phyloP scores from a whole-genome alignment of 805 yeast species.

The Monosporozyma solicola region DNA sequence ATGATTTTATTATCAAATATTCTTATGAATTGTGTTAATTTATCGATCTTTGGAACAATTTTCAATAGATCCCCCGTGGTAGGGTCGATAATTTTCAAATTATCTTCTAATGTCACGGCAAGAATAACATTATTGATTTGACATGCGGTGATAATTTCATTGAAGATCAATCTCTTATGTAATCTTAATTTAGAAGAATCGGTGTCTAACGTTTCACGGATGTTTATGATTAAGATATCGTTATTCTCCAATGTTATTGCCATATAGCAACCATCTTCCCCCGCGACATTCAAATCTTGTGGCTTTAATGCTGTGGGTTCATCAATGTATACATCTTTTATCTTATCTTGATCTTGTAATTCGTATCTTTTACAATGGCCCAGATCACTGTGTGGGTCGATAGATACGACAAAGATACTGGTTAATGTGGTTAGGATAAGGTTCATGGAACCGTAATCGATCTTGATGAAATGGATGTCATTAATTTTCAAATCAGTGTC shows the following conservation, averaged over 20 bases:
- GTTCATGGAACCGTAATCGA: slow-evolving; percentile 27
- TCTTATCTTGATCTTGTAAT: slow-evolving; percentile 8
- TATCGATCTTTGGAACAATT: slow-evolving; percentile 26
- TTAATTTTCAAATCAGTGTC: slow-evolving; percentile 5
- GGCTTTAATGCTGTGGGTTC: slow-evolving; percentile 20
- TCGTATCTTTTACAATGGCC: slow-evolving; percentile 14
- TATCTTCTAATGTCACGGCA: slow-evolving; percentile 24
- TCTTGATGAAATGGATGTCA: slow-evolving; percentile 18
- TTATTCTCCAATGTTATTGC: slow-evolving; percentile 20
- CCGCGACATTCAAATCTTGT: slow-evolving; percentile 22
- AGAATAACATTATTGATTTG: slow-evolving; percentile 25
- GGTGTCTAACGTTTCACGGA: slow-evolving; percentile 17
- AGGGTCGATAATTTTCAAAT: slow-evolving; percentile 23
- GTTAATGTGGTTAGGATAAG: slow-evolving; percentile 17
- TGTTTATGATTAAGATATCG: slow-evolving; percentile 17
- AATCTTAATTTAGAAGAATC: slow-evolving; percentile 13
- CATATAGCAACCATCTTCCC: slow-evolving; percentile 29
- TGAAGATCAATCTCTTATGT: slow-evolving; percentile 11
- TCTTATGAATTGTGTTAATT: slow-evolving; percentile 22
- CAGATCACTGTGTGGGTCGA: slow-evolving; percentile 18
- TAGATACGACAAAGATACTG: slow-evolving; percentile 16
- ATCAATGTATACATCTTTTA: slow-evolving; percentile 21
- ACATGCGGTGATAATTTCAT: slow-evolving; percentile 21
- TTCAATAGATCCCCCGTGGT: slow-evolving; percentile 25
- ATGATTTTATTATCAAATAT: slow-evolving; percentile 27